Conservation (phyloP, 306 rosid genomes). For the Carpinus viminea region DNA sequence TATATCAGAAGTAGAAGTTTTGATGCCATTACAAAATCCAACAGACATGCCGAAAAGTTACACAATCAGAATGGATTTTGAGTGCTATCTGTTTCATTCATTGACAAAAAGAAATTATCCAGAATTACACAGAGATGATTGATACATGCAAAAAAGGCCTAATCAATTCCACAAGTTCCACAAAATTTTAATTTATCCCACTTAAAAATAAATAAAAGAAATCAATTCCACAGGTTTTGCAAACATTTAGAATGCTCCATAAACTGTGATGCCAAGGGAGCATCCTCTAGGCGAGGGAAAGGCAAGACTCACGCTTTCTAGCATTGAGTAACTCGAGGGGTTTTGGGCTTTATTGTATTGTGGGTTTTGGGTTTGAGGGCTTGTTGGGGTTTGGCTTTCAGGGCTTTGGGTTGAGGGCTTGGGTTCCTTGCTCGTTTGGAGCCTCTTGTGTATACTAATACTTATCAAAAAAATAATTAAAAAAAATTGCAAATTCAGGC, state of each 20-base stretch:
- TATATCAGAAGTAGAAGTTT: conserved; percentile 24
- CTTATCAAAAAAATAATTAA: background rate
- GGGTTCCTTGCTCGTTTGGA: too few species aligned
- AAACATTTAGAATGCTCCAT: too few species aligned
- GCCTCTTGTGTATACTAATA: too few species aligned
- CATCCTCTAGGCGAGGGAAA: too few species aligned
- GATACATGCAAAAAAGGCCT: background rate
- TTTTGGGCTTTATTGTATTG: too few species aligned
- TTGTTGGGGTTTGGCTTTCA: too few species aligned
- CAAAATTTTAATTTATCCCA: background rate
- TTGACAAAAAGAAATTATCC: background rate
- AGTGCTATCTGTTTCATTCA: background rate
- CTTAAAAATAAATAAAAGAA: background rate
- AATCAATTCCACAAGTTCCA: background rate
- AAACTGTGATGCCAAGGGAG: too few species aligned
- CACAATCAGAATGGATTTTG: background rate
- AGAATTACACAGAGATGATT: background rate
- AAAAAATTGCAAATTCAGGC: background rate
- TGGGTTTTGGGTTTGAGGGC: too few species aligned
- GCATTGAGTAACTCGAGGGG: too few species aligned
- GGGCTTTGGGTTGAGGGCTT: too few species aligned
- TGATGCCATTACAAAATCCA: background rate
- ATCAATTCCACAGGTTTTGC: background rate
- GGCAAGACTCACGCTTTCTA: too few species aligned
- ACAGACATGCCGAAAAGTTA: background rate